Evolutionary conservation across 2,329 filamentous ascomycete species (phyloP), one percentile per base, ranked within the genome.

Genomic region (Aurifilum marmelostoma): DNA sequence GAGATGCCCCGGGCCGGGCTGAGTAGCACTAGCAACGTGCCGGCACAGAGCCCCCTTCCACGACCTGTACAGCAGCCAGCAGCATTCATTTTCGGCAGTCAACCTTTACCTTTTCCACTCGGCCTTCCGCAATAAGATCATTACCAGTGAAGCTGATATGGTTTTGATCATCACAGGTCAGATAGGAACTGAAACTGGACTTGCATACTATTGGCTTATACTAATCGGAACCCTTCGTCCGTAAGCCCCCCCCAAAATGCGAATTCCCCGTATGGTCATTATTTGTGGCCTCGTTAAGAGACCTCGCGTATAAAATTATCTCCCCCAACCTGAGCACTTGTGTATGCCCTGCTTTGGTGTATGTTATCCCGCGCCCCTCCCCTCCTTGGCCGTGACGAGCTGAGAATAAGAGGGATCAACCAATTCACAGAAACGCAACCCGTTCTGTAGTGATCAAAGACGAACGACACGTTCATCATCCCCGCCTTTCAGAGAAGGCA

Each of bases 161-260:
- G 8, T 24, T 12, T 18, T 32, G 9, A 5, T 21, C 37, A n/a
- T n/a, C 43, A 29, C 18, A 5, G 5, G 8, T 29, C 56, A 59
- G 9, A 4, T 4, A 37, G 14, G 39, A 61, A 43, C 18, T 41
- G 14, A 21, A n/a, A 37, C 18, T 6, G 21, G 11, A 18, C 24
- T 59, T 32, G 18, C n/a, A 9, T 37, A 59, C 21, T 27, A 32
- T 56, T 29, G 24, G 52, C 12, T 27, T 52, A 16, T 52, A 14
- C 50, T 24, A 5, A 12, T 27, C 7, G 50, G n/a, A 21, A 32
- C 56, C 56, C 9, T 18, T 21, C 8, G 21, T 4, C 32, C 56
- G 11, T 16, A 14, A 21, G 43, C 18, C 43, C 63, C n/a, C 47
- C 52, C 21, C 24, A 24, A 56, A 29, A 65, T 65, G 63, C 63